Evolutionary conservation across 768 basidiomycete species (phyloP), one percentile per base, ranked within the genome.

Genomic region (Clathrus columnatus): DNA sequence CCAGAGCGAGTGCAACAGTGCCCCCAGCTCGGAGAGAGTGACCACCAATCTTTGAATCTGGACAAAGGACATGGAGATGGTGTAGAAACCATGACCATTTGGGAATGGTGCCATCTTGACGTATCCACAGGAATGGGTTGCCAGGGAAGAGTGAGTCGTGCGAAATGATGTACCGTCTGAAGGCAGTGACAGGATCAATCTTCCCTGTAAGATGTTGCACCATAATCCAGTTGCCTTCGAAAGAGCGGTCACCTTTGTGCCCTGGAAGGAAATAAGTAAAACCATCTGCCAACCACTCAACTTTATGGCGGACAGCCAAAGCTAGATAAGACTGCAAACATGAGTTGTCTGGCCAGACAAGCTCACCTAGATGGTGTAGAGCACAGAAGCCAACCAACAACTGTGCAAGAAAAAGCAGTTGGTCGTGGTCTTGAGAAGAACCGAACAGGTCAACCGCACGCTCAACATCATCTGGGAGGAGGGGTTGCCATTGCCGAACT

Each of bases 221-320:
- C 1, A 63, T 49, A 27, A 67, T 51, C 5, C 44, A 11, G 47
- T 57, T 66, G 28, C 68, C 63, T 3, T 62, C 52, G 36, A 67
- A 68, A 36, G 57, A 62, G 0, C n/a, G 51, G 57, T 75, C 71
- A 5, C 68, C 69, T 49, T 77, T 77, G 57, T 75, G 74, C 0
- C 47, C 21, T 0, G 73, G 73, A 0, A 76, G 61, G 11, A 62
- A 26, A 48, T 68, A 73, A 0, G 10, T 11, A 18, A 28, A 59
- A 2, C 8, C 29, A 1, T 58, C 6, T 0, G 17, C 14, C 0
- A n/a, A 7, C 17, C 63, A 2, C 0, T 7, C 8, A 1, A 68
- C 54, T 1, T 62, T 57, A 7, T 47, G 17, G 0, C 65, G 58
- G 7, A 16, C 20, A 1, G 63, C 57, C 4, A 65, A 5, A 50